phyloP scores from a whole-genome alignment of 305 asterid species.

The Salvia sclarea region DNA sequence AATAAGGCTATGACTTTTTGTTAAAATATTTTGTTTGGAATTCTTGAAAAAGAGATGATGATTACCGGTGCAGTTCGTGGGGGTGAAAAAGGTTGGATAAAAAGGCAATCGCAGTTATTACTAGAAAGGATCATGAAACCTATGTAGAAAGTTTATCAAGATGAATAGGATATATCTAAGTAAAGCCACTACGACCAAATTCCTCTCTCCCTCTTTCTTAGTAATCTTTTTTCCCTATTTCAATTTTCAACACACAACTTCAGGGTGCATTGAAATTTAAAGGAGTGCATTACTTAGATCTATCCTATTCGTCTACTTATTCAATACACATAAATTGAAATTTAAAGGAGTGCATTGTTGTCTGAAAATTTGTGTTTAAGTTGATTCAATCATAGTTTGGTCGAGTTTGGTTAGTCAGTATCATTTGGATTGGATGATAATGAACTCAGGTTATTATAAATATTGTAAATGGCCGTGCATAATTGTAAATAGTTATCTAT shows the following conservation, averaged over 20 bases:
- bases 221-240: not conserved
- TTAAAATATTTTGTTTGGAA: not conserved
- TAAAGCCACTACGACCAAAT: not conserved
- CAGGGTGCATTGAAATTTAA: no score
- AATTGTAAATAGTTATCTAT: no score
- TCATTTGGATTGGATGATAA: no score
- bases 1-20: not conserved
- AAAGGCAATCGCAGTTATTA: constrained; percentile 35
- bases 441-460: no score
- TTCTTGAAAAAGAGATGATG: constrained; percentile 24
- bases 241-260: not conserved
- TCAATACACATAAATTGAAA: no score
- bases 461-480: no score
- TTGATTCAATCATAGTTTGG: no score
- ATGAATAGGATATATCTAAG: constrained; percentile 4
- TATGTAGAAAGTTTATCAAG: constrained; percentile 31
- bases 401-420: no score
- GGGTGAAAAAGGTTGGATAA: constrained; percentile 30
- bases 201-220: not conserved
- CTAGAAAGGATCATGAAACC: constrained; percentile 41
- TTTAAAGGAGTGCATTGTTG: no score
- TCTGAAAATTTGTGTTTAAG: no score
- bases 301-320: no score
- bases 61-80: constrained; percentile 15
- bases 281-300: no score